Conservation (phyloP, 805 yeast genomes). For the Pichia cephalocereana region DNA sequence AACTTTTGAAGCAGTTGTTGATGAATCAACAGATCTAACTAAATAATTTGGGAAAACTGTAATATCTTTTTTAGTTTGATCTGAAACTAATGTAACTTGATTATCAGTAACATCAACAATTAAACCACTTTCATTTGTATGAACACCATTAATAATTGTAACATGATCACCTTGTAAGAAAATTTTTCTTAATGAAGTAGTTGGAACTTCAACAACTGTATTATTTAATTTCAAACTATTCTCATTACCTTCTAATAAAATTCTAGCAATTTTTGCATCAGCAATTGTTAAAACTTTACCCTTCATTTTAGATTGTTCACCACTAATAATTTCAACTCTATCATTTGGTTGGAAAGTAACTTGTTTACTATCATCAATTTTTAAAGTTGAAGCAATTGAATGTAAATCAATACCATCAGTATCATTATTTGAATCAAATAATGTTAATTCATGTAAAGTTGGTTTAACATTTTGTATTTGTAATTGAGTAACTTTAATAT, state of each 20-base stretch:
- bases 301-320: slow-evolving; percentile 85
- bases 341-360: slow-evolving; percentile 85
- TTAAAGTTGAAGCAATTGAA: slow-evolving; percentile 78
- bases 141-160: slow-evolving; percentile 84
- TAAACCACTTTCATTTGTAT: slow-evolving; percentile 88
- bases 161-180: slow-evolving; percentile 93
- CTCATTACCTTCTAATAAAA: slow-evolving; percentile 36
- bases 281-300: slow-evolving; percentile 70
- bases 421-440: slow-evolving; percentile 43
- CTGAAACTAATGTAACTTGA: slow-evolving; percentile 82
- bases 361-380: slow-evolving; percentile 46
- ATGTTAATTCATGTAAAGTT: slow-evolving; percentile 76
- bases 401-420: slow-evolving; percentile 81
- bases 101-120: slow-evolving; percentile 77
- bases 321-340: slow-evolving; percentile 80
- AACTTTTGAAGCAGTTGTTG: slow-evolving; percentile 59
- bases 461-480: slow-evolving; percentile 79
- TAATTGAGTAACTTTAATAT: slow-evolving; percentile 72
- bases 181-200: slow-evolving; percentile 71
- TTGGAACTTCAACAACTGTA: slow-evolving; percentile 67
- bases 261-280: slow-evolving; percentile 44
- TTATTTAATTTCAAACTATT: slow-evolving; percentile 51
- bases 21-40: slow-evolving; percentile 78
- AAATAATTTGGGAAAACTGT: slow-evolving; percentile 89
- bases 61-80: slow-evolving; percentile 79